A percentile compares a stretch with the other conserved stretches of the same genome.
These are phyloP conservation scores for Fonsecaea monophora DNA, from an alignment of 2,329 filamentous ascomycete genomes.

Conservation along the genomic window DNA sequence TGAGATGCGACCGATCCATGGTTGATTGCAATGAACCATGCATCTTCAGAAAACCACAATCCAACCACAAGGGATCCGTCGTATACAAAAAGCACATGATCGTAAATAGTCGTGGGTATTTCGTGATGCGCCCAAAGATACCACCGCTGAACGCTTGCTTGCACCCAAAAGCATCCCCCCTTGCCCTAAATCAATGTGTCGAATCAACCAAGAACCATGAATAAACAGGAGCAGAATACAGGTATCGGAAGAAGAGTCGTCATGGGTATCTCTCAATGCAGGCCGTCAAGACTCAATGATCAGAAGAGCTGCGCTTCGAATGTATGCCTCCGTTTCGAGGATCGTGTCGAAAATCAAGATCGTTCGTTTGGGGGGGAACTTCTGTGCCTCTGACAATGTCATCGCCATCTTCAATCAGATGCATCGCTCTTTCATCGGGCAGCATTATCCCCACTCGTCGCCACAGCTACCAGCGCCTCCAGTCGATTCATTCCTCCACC, in stretches of 20 bases:
- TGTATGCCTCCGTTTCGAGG: conserved; percentile 20
- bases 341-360: conserved; percentile 20
- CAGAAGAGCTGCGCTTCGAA: conserved; percentile 33
- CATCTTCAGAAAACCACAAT: background rate
- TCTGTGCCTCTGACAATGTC: conserved; percentile 7
- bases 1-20: background rate
- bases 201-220: conserved; percentile 22
- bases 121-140: conserved; percentile 21
- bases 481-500: conserved; percentile 54
- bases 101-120: conserved; percentile 30
- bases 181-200: conserved; percentile 23
- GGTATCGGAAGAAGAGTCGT: conserved; percentile 24
- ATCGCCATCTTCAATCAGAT: conserved; percentile 5
- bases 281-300: conserved; percentile 31
- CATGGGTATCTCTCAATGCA: conserved; percentile 36
- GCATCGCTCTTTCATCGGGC: conserved; percentile 22
- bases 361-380: conserved; percentile 5
- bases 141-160: conserved; percentile 29
- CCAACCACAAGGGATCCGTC: background rate
- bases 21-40: background rate
- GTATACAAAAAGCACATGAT: conserved; percentile 20
- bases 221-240: conserved; percentile 28
- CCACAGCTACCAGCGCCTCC: conserved; percentile 59
- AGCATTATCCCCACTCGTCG: conserved; percentile 55
- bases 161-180: conserved; percentile 22